A percentile compares a stretch with the other conserved stretches of the same genome.
Evolutionary conservation across 2,329 filamentous ascomycete genomes (phyloP).

Genomic region (Niveomyces coronatus): DNA sequence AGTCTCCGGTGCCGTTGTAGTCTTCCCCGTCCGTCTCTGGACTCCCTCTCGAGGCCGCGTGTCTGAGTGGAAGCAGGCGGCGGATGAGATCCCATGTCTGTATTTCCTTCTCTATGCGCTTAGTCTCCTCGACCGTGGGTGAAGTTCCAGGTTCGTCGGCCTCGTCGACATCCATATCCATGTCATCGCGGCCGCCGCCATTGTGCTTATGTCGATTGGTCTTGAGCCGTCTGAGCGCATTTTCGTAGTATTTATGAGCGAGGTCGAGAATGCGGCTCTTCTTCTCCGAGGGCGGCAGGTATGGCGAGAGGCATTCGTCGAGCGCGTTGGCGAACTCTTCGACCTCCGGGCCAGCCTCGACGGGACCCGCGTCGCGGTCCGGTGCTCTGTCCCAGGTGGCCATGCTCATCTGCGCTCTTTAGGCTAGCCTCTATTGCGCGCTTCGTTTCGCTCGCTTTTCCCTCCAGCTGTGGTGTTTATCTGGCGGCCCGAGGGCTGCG

Average conservation of each 20-base stretch:
- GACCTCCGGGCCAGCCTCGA: constrained; percentile 68
- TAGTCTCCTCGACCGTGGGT: constrained; percentile 17
- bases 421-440: neutral
- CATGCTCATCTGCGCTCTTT: neutral
- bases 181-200: constrained; percentile 30
- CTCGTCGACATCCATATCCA: constrained; percentile 48
- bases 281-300: constrained; percentile 40
- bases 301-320: constrained; percentile 57
- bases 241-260: constrained; percentile 44
- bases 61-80: constrained; percentile 61
- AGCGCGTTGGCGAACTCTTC: constrained; percentile 77
- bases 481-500: constrained; percentile 3
- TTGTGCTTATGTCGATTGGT: constrained; percentile 19
- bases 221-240: constrained; percentile 30
- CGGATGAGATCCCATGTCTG: constrained; percentile 85
- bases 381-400: neutral
- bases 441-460: constrained; percentile 1
- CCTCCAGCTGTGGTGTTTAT: constrained; percentile 3
- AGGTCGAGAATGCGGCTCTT: constrained; percentile 59
- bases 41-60: constrained; percentile 28
- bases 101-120: constrained; percentile 66
- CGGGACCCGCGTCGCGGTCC: constrained; percentile 16
- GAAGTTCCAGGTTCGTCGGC: constrained; percentile 24
- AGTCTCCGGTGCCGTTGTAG: constrained; percentile 13
- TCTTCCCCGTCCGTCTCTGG: constrained; percentile 18